phyloP scores from a whole-genome alignment of 495 filamentous ascomycete species.

The Rhypophila decipiens region DNA sequence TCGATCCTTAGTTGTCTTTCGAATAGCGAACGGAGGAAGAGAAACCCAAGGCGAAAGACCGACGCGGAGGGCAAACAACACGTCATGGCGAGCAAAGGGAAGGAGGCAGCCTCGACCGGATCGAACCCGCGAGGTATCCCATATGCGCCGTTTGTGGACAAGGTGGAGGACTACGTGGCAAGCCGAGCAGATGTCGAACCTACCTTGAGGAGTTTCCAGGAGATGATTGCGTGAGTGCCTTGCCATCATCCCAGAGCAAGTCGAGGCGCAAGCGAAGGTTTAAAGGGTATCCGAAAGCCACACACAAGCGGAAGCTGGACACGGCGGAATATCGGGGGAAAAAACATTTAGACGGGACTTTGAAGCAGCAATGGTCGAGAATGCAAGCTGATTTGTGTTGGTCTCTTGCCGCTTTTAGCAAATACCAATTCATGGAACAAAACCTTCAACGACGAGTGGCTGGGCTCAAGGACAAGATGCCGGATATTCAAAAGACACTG shows the following conservation, averaged over 20 bases:
- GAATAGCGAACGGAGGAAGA: not conserved
- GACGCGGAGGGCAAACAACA: not conserved
- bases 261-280: no score
- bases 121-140: slow-evolving; percentile 95
- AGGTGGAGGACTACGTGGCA: slow-evolving; percentile 90
- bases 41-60: slow-evolving; percentile 1
- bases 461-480: slow-evolving; percentile 88
- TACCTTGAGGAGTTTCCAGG: slow-evolving; percentile 88
- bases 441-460: slow-evolving; percentile 79
- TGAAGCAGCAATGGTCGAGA: no score
- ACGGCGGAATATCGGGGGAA: no score
- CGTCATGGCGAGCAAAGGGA: slow-evolving; percentile 20
- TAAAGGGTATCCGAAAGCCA: no score
- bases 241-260: not conserved
- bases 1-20: not conserved
- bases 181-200: slow-evolving; percentile 80
- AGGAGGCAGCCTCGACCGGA: slow-evolving; percentile 41
- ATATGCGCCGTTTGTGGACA: slow-evolving; percentile 90
- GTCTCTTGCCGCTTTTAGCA: no score
- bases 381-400: no score
- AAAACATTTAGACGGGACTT: not conserved
- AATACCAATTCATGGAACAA: slow-evolving; percentile 99
- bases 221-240: slow-evolving; percentile 87
- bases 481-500: slow-evolving; percentile 95
- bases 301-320: no score